These are phyloP conservation scores for Didymellaceae sp. DNA, from an alignment of 2,329 filamentous ascomycete genomes.

Conservation along the genomic window DNA sequence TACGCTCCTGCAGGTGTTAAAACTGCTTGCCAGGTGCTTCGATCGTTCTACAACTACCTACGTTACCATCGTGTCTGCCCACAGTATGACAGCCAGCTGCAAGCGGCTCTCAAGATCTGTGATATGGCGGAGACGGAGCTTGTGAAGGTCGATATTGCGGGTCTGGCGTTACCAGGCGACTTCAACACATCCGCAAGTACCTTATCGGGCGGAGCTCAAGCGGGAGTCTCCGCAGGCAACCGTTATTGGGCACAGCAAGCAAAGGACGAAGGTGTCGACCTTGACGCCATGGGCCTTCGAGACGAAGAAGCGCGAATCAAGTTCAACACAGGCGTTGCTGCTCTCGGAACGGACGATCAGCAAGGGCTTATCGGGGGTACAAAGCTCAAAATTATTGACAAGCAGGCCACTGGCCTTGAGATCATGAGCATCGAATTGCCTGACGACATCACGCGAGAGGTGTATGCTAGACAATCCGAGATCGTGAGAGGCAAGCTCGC, in stretches of 20 bases:
- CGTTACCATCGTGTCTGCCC: conserved; percentile 84
- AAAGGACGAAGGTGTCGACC: conserved; percentile 24
- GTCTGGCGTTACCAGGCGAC: conserved; percentile 68
- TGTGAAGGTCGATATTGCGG: conserved; percentile 61
- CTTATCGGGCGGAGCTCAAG: conserved; percentile 67
- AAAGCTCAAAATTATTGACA: conserved; percentile 25
- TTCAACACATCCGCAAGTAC: conserved; percentile 81
- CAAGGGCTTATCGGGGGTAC: conserved; percentile 45
- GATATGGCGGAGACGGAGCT: conserved; percentile 71
- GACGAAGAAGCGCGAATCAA: conserved; percentile 57
- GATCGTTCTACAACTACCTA: conserved; percentile 89
- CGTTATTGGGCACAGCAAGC: conserved; percentile 50
- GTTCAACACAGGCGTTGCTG: conserved; percentile 58
- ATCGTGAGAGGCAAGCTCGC: conserved; percentile 42
- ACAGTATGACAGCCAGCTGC: conserved; percentile 74
- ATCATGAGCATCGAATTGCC: conserved; percentile 58
- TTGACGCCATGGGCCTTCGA: conserved; percentile 49
- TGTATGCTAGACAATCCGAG: conserved; percentile 54
- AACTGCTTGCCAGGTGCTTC: conserved; percentile 71
- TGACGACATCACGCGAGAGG: conserved; percentile 50
- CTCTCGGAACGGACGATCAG: conserved; percentile 52
- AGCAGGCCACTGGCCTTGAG: conserved; percentile 44
- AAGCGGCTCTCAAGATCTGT: conserved; percentile 70
- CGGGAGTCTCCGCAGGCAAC: conserved; percentile 50
- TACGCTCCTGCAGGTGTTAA: conserved; percentile 58